Evolutionary conservation across 768 basidiomycete species (phyloP).

Genomic region (Xerocomus brunneocitrinus): DNA sequence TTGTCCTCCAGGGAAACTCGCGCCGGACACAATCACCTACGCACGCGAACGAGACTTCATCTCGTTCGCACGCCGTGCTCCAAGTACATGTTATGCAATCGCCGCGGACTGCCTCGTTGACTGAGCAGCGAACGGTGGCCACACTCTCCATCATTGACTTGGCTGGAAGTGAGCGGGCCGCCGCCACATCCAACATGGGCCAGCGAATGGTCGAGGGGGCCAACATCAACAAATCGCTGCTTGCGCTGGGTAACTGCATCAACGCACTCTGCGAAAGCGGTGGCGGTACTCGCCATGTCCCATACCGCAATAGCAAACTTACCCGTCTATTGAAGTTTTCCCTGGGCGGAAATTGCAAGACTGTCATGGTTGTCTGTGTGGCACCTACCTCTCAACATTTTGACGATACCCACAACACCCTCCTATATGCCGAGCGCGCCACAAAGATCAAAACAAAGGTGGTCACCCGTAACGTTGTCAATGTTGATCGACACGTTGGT

Average conservation of each 20-base stretch:
- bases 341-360: conserved; percentile 97
- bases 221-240: conserved; percentile 97
- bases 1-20: conserved; percentile 84
- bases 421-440: conserved; percentile 95
- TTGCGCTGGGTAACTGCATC: conserved; percentile 97
- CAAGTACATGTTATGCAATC: conserved; percentile 91
- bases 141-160: conserved; percentile 97
- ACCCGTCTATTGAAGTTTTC: conserved; percentile 97
- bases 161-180: conserved; percentile 94
- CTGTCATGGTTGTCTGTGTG: conserved; percentile 98
- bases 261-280: conserved; percentile 96
- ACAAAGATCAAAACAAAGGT: conserved; percentile 99
- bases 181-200: conserved; percentile 95
- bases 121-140: conserved; percentile 78
- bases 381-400: conserved; percentile 94
- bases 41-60: conserved; percentile 94
- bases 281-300: conserved; percentile 82
- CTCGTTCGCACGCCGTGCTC: conserved; percentile 95
- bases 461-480: conserved; percentile 90
- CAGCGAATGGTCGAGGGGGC: conserved; percentile 98
- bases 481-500: conserved; percentile 91
- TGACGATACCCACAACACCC: conserved; percentile 98
- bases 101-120: conserved; percentile 78
- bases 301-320: conserved; percentile 97
- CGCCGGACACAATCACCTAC: conserved; percentile 91